phyloP scores from a whole-genome alignment of 495 filamentous ascomycete genomes.

The Neurospora africana region DNA sequence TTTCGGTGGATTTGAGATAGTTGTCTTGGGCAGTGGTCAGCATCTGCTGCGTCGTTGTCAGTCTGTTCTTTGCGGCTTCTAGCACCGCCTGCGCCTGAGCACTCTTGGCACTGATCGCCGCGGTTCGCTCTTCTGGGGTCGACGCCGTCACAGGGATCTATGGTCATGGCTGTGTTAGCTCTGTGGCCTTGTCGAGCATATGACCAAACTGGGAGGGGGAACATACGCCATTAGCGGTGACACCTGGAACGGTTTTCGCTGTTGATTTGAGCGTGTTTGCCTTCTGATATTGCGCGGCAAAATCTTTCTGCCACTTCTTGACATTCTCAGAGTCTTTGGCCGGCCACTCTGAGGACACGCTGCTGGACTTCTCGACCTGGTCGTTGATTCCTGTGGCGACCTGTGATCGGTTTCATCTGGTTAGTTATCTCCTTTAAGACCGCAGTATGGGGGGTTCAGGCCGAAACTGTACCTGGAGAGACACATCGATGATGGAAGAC shows the following conservation, averaged over 20 bases:
- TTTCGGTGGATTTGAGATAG: background rate
- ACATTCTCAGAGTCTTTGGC: background rate
- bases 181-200: background rate
- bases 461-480: background rate
- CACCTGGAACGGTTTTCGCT: background rate
- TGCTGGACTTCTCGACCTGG: background rate
- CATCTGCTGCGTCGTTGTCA: slow-evolving; percentile 3
- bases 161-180: background rate
- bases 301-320: background rate
- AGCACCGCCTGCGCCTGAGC: slow-evolving; percentile 1
- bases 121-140: background rate
- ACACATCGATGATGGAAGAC: background rate
- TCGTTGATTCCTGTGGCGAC: background rate
- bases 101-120: background rate
- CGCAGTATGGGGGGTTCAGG: background rate
- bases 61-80: background rate
- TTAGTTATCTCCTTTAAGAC: background rate
- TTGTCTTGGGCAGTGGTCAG: background rate
- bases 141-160: background rate
- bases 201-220: background rate
- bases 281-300: background rate
- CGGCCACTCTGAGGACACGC: background rate
- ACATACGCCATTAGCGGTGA: background rate
- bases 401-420: background rate
- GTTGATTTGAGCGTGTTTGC: background rate